Conservation (phyloP, 176 grass and related monocot species). For the Rhynchospora breviuscula region DNA sequence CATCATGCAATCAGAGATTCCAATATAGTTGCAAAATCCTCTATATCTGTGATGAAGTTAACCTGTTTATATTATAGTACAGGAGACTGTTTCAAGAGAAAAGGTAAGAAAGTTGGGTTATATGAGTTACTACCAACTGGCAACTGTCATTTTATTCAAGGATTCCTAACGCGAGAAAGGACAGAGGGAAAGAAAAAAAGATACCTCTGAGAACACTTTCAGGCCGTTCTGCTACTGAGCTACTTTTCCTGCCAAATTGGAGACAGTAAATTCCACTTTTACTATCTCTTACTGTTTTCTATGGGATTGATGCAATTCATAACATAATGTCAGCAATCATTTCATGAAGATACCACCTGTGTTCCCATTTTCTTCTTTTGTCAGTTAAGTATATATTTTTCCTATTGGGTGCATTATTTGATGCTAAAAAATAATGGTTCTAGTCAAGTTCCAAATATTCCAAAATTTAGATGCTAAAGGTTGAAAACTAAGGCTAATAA, state of each 20-base stretch:
- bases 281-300: background rate
- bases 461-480: conserved; percentile 6
- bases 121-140: background rate
- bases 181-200: background rate
- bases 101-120: background rate
- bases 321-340: background rate
- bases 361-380: background rate
- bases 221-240: background rate
- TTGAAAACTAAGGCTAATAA: background rate
- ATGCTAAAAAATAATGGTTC: background rate
- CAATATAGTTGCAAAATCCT: too few species aligned
- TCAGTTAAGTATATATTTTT: background rate
- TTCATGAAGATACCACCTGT: background rate
- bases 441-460: background rate
- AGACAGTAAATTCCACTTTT: background rate
- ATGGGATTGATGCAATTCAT: background rate
- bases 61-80: too few species aligned
- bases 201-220: background rate
- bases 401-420: background rate
- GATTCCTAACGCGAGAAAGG: background rate
- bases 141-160: background rate
- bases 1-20: too few species aligned
- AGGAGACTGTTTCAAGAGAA: too few species aligned
- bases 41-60: too few species aligned
- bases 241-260: background rate